Percentiles rank a stretch among this genome's conserved stretches.
Evolutionary conservation across 2,329 filamentous ascomycete species (phyloP).

Genomic region (Ceratocystis huliohia): DNA sequence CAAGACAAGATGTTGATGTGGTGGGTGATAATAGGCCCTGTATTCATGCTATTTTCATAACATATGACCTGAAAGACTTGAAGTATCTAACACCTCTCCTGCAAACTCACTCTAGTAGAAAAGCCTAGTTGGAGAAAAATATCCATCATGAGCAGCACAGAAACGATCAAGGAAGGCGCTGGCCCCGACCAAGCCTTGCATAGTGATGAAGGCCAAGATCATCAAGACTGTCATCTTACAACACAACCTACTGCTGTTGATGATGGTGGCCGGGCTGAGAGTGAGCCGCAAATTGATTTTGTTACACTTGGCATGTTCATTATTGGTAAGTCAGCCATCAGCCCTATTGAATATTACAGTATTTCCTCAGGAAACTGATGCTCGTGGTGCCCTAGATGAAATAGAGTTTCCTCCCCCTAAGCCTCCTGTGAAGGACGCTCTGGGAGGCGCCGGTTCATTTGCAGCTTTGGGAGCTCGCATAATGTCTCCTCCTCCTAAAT

Average conservation of each 20-base stretch:
- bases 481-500: constrained; percentile 54
- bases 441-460: constrained; percentile 84
- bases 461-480: constrained; percentile 79
- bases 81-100: neutral
- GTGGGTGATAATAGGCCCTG: neutral
- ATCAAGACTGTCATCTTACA: neutral
- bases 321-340: constrained; percentile 40
- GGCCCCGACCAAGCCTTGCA: neutral
- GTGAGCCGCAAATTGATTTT: constrained; percentile 41
- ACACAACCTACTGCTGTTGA: neutral
- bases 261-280: neutral
- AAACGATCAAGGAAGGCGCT: neutral
- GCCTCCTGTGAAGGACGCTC: constrained; percentile 56
- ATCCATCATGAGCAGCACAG: neutral
- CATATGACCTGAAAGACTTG: neutral
- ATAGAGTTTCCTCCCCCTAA: constrained; percentile 70
- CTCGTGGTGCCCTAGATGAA: constrained; percentile 50
- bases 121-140: neutral
- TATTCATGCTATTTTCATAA: neutral
- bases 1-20: constrained; percentile 2
- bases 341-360: neutral
- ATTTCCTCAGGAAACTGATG: constrained; percentile 8
- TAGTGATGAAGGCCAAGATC: neutral
- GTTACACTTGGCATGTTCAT: constrained; percentile 64
- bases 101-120: neutral